A percentile compares a stretch with the other conserved stretches of the same genome.
These are phyloP conservation scores for Ceratobasidium sp. DNA, from an alignment of 1,284 basidiomycete species.

Conservation along the genomic window DNA sequence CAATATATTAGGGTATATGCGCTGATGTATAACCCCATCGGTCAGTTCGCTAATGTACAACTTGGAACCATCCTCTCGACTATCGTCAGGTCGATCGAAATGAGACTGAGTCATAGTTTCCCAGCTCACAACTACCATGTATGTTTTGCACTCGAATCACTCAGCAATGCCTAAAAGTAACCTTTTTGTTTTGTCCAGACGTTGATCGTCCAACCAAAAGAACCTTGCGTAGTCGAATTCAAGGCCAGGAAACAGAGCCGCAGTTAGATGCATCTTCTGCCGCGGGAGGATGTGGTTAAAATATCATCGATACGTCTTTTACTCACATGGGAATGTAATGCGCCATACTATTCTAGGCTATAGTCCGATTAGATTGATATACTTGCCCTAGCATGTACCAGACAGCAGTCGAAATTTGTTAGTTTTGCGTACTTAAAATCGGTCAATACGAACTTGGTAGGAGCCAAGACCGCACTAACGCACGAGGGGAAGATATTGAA, in stretches of 20 bases:
- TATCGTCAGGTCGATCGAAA: slow-evolving; percentile 79
- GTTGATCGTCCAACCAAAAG: slow-evolving; percentile 76
- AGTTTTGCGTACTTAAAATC: not conserved
- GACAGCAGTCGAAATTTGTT: not conserved
- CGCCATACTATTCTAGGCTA: not conserved
- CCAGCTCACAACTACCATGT: slow-evolving; percentile 92
- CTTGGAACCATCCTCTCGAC: slow-evolving; percentile 86
- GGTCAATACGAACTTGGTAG: not conserved
- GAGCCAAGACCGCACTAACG: slow-evolving; percentile 25
- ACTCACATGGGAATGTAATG: not conserved
- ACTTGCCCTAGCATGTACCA: slow-evolving; percentile 20
- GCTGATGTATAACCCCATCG: slow-evolving; percentile 49
- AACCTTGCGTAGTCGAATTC: slow-evolving; percentile 62
- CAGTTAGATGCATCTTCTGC: not conserved
- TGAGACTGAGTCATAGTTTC: slow-evolving; percentile 74
- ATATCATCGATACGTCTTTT: not conserved
- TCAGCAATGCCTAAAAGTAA: not conserved
- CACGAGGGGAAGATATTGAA: slow-evolving; percentile 24
- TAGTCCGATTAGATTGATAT: not conserved
- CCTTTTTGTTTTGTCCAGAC: slow-evolving; percentile 62
- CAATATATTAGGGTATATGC: not conserved
- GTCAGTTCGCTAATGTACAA: slow-evolving; percentile 93
- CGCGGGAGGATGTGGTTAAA: not conserved
- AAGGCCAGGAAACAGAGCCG: not conserved
- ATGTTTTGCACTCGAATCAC: slow-evolving; percentile 53